Base-by-base conservation (phyloP, 805 yeast genomes). In the Kuraishia borneana region DNA sequence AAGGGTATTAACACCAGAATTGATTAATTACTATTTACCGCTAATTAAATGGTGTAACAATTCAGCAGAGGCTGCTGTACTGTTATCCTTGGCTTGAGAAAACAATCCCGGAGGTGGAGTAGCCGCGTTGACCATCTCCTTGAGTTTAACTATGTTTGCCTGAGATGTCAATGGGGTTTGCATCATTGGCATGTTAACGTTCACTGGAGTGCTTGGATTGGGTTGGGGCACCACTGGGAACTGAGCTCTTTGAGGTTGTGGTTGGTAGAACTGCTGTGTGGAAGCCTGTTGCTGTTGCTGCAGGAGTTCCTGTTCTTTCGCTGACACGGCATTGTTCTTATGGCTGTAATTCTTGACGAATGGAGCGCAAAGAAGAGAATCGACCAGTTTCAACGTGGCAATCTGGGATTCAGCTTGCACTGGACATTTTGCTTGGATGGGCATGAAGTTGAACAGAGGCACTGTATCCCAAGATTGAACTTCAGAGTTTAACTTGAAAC, bases 41-140 rank as follows among this genome's bases (percentile, higher is more conserved):
- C 79, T 78, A 76, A 87, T 78, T 50, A 87, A 63, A 54, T 85
- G 96, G 38, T 76, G 83, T 46, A 87, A 66, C 48, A 87, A 66
- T 50, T 85, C 95, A 27, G 85, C 76, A 39, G 88, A 79, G 26
- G 40, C 33, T 32, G 40, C 37, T 16, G 34, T 21, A 31, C 41
- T 36, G 21, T 43, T 42, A 17, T 36, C 27, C 12, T 18, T 31
- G 28, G 37, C 30, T 20, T 36, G 37, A 17, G 34, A 41, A 45
- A 74, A 71, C 44, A 78, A 63, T 4, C 87, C 87, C 5, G 87
- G 89, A 4, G 85, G 83, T 20, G 82, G 80, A 3, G 83, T 70
- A 13, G 72, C 59, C 6, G 71, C 46, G 37, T 51, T 30, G 34
- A 16, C 16, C 30, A 22, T 21, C 9, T 38, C 38, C 30, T 34